phyloP scores from a whole-genome alignment of 495 filamentous ascomycete genomes.

The Penicillium coffeae region DNA sequence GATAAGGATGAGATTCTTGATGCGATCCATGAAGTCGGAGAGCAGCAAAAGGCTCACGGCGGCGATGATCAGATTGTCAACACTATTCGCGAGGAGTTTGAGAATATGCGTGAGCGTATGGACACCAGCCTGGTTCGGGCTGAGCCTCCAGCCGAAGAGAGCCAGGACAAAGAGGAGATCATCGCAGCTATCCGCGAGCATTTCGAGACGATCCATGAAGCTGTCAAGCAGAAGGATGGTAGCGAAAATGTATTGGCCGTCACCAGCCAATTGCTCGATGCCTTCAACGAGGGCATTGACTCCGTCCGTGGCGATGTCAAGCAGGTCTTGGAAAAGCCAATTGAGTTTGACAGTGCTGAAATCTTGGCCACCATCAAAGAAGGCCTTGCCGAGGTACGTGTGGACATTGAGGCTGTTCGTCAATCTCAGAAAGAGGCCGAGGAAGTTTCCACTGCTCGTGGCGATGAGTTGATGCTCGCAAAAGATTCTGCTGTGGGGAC shows the following conservation, averaged over 20 bases:
- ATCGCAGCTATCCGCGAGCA: constrained; percentile 69
- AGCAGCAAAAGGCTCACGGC: constrained; percentile 17
- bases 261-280: constrained; percentile 74
- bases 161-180: constrained; percentile 47
- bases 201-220: constrained; percentile 61
- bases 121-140: constrained; percentile 37
- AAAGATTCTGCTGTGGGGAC: constrained; percentile 50
- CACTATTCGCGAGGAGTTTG: constrained; percentile 67
- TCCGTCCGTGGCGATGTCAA: constrained; percentile 70
- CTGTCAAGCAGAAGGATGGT: constrained; percentile 50
- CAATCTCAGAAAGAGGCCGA: constrained; percentile 41
- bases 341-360: constrained; percentile 76
- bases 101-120: constrained; percentile 62
- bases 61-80: constrained; percentile 30
- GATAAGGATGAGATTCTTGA: constrained; percentile 61
- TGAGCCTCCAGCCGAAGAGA: constrained; percentile 20
- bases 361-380: constrained; percentile 81
- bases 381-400: constrained; percentile 65
- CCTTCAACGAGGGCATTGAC: constrained; percentile 76
- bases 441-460: constrained; percentile 36
- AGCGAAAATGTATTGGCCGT: constrained; percentile 55
- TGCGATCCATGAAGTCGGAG: constrained; percentile 51
- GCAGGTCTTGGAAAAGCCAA: constrained; percentile 71
- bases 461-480: constrained; percentile 55
- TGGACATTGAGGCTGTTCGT: constrained; percentile 75